These are phyloP conservation scores for Sapria himalayana DNA, from an alignment of 345 rosid species.

Conservation along the genomic window DNA sequence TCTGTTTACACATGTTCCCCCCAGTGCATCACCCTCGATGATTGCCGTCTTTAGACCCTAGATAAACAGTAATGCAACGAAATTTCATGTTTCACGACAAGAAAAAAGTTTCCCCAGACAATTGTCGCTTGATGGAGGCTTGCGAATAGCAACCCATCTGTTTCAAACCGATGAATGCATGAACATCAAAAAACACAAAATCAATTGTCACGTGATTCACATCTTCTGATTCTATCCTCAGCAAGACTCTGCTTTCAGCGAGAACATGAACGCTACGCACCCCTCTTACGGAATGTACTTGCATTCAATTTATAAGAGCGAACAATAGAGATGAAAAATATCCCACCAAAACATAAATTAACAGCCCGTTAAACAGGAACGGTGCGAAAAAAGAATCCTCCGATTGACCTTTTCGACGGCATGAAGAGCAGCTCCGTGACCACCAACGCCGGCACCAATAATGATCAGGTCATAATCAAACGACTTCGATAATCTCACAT, in stretches of 20 bases:
- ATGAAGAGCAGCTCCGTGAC: conserved; percentile 93
- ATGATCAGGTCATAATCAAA: conserved; percentile 86
- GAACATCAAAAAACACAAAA: too few relatives aligned
- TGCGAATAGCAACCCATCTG: too few relatives aligned
- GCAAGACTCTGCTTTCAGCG: too few relatives aligned
- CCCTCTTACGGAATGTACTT: too few relatives aligned
- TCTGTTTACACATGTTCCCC: conserved; percentile 97
- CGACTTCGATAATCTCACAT: conserved; percentile 46
- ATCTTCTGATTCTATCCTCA: too few relatives aligned
- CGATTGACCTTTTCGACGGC: conserved; percentile 86
- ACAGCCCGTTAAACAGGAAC: background rate
- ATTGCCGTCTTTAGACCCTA: conserved; percentile 94
- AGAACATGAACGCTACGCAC: too few relatives aligned
- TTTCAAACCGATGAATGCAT: too few relatives aligned
- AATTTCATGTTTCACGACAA: too few relatives aligned
- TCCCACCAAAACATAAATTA: background rate
- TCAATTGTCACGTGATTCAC: too few relatives aligned
- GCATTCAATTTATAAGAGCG: too few relatives aligned
- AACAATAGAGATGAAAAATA: too few relatives aligned
- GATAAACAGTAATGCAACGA: background rate
- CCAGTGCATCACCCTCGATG: conserved; percentile 90
- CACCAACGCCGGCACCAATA: conserved; percentile 96
- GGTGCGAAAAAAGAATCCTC: background rate
- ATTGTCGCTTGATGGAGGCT: too few relatives aligned
- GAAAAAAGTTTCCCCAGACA: background rate